These are phyloP conservation scores for Claviceps maximensis DNA, from an alignment of 2,329 filamentous ascomycete genomes.

Conservation along the genomic window DNA sequence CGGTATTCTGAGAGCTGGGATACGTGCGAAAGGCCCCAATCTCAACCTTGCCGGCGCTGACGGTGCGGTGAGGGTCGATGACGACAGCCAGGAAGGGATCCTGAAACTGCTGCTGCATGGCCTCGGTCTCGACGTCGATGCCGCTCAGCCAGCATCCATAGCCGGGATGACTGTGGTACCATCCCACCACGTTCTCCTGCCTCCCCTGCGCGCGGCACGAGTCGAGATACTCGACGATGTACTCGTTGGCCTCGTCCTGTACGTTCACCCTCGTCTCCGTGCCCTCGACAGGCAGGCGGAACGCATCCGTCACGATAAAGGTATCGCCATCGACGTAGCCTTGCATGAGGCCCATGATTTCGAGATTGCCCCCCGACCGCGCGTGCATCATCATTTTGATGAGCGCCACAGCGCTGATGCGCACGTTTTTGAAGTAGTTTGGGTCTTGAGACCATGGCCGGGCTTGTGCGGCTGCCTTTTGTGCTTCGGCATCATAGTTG, in stretches of 20 bases:
- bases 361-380: conserved; percentile 79
- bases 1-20: conserved; percentile 56
- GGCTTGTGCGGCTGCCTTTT: conserved; percentile 50
- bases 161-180: conserved; percentile 96
- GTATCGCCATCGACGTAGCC: conserved; percentile 77
- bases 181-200: conserved; percentile 86
- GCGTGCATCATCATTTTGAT: conserved; percentile 99
- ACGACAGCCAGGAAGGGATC: conserved; percentile 94
- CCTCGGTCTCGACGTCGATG: conserved; percentile 85
- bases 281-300: conserved; percentile 86
- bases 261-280: conserved; percentile 98
- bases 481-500: conserved; percentile 56
- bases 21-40: conserved; percentile 95
- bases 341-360: conserved; percentile 98
- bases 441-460: conserved; percentile 69
- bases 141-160: conserved; percentile 97
- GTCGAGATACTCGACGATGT: conserved; percentile 77
- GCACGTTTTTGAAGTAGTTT: conserved; percentile 83
- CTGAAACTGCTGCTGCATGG: conserved; percentile 68
- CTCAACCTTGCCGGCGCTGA: conserved; percentile 88
- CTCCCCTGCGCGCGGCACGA: conserved; percentile 62
- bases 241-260: conserved; percentile 91
- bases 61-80: conserved; percentile 90
- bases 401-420: conserved; percentile 84
- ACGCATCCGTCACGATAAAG: conserved; percentile 87